Evolutionary conservation across 2,329 filamentous ascomycete species (phyloP).

Genomic region (Fusarium anguioides): DNA sequence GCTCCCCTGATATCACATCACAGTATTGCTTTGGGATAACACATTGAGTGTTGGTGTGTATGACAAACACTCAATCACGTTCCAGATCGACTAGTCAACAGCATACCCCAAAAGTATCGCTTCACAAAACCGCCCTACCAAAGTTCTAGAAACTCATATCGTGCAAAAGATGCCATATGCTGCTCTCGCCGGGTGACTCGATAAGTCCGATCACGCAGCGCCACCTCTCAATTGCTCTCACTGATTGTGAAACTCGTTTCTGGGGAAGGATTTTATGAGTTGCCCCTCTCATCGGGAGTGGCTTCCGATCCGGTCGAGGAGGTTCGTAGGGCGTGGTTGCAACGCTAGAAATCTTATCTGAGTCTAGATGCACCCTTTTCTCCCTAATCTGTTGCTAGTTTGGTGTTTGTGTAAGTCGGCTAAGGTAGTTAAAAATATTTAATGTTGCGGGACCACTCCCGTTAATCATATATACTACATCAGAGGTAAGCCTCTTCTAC

Average conservation of each 20-base stretch:
- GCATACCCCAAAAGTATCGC: no score
- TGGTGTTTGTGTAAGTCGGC: background rate
- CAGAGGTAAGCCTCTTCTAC: background rate
- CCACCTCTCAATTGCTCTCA: slow-evolving; percentile 11
- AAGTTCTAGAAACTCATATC: background rate
- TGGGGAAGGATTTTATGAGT: background rate
- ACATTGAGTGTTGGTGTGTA: background rate
- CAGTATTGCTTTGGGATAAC: background rate
- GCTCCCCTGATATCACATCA: background rate
- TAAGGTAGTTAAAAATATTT: background rate
- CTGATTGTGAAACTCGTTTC: background rate
- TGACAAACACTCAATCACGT: background rate
- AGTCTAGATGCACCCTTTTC: slow-evolving; percentile 20
- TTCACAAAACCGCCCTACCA: background rate
- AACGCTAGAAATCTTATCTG: slow-evolving; percentile 26
- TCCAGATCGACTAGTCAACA: background rate
- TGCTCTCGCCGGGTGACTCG: slow-evolving; percentile 2
- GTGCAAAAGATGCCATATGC: slow-evolving; percentile 1
- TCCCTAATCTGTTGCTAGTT: background rate
- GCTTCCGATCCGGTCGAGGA: slow-evolving; percentile 30
- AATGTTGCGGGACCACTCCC: slow-evolving; percentile 17
- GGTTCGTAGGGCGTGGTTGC: slow-evolving; percentile 11
- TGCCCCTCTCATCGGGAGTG: slow-evolving; percentile 16
- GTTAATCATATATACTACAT: slow-evolving; percentile 8
- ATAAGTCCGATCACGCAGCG: slow-evolving; percentile 27